These are phyloP conservation scores for Centrapalus pauciflorus DNA, from an alignment of 129 eudicot genomes.

Conservation along the genomic window DNA sequence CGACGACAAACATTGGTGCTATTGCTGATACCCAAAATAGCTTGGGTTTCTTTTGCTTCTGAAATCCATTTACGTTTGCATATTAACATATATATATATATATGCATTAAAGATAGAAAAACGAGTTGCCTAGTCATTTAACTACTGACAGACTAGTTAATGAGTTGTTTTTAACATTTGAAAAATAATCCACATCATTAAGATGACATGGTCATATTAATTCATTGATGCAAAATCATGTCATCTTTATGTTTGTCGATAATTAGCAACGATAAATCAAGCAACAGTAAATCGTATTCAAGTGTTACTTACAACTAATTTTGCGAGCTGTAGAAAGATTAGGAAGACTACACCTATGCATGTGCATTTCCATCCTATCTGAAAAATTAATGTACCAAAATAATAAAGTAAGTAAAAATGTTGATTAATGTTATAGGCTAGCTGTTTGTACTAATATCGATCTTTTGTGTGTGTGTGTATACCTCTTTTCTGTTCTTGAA, in stretches of 20 bases:
- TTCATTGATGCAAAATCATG: too few relatives aligned
- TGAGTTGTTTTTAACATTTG: too few relatives aligned
- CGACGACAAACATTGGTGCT: conserved; percentile 62
- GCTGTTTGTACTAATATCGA: neutral
- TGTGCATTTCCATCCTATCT: conserved; percentile 77
- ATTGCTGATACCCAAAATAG: conserved; percentile 81
- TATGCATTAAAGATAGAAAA: too few relatives aligned
- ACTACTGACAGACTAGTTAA: too few relatives aligned
- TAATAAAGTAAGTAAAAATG: neutral
- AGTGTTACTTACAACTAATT: conserved; percentile 53
- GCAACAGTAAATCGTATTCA: neutral
- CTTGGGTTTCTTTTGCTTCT: conserved; percentile 75
- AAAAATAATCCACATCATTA: neutral
- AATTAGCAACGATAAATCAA: neutral
- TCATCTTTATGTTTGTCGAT: neutral
- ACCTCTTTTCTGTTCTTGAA: conserved; percentile 66
- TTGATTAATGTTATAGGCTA: neutral
- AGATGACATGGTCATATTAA: too few relatives aligned
- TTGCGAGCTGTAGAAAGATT: conserved; percentile 55
- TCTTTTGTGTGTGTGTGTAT: neutral
- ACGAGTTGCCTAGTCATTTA: too few relatives aligned
- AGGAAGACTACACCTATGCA: conserved; percentile 59
- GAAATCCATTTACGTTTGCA: conserved; percentile 8
- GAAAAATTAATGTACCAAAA: conserved; percentile 14
- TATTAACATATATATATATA: neutral